Evolutionary conservation across 768 basidiomycete species (phyloP).

Genomic region (Baorangia bicolor): DNA sequence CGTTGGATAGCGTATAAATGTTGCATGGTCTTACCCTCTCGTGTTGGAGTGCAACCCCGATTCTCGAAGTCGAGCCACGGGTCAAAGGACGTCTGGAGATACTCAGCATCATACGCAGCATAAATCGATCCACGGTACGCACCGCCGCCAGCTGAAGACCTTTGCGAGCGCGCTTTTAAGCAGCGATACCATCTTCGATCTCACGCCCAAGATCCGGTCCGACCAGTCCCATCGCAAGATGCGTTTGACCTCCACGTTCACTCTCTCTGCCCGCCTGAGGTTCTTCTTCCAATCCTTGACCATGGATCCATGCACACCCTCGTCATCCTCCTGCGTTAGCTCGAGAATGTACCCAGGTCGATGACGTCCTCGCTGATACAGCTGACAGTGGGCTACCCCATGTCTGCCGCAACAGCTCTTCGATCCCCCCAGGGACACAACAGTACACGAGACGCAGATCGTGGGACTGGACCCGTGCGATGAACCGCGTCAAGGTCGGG

Average conservation of each 20-base stretch:
- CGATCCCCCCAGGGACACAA: conserved; percentile 53
- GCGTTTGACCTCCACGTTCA: conserved; percentile 49
- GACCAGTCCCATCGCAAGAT: conserved; percentile 41
- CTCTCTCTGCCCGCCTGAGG: conserved; percentile 54
- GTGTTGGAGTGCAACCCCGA: conserved; percentile 45
- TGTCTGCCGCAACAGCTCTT: conserved; percentile 50
- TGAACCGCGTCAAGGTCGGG: conserved; percentile 40
- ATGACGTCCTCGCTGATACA: conserved; percentile 65
- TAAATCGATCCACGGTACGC: conserved; percentile 5
- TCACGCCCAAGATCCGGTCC: conserved; percentile 42
- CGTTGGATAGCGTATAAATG: no score
- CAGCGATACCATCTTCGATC: conserved; percentile 51
- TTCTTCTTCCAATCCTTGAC: conserved; percentile 65
- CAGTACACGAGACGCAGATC: conserved; percentile 57
- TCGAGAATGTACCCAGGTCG: conserved; percentile 45
- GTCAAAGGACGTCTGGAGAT: conserved; percentile 40
- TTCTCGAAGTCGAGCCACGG: conserved; percentile 58
- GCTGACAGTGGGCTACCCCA: conserved; percentile 58
- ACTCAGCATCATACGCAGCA: not conserved
- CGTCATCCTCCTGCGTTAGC: conserved; percentile 35
- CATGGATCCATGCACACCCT: conserved; percentile 37
- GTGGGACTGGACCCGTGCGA: conserved; percentile 42
- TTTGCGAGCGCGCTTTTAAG: conserved; percentile 53
- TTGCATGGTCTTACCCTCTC: not conserved
- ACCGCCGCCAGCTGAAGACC: conserved; percentile 59